Conservation (phyloP, 2,329 filamentous ascomycete species). For the Penicillium expansum region DNA sequence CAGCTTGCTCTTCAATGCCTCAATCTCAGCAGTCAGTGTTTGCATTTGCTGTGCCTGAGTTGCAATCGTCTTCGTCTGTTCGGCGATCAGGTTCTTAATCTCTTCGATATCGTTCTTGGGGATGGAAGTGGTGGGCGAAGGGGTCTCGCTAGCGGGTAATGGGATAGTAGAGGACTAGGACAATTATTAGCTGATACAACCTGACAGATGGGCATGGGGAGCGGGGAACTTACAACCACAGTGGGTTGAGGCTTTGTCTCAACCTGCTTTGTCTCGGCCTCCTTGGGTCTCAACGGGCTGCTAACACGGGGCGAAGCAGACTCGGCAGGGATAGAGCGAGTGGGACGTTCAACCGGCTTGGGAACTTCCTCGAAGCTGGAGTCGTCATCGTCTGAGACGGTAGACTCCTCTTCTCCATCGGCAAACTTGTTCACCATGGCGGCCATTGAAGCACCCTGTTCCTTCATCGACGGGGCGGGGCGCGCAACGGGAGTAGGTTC, state of each 20-base stretch:
- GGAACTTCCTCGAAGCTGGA: slow-evolving; percentile 85
- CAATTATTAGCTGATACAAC: slow-evolving; percentile 3
- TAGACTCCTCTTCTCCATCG: slow-evolving; percentile 64
- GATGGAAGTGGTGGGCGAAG: slow-evolving; percentile 44
- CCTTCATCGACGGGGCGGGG: slow-evolving; percentile 68
- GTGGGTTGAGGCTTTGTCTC: slow-evolving; percentile 26
- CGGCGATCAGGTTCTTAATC: slow-evolving; percentile 74
- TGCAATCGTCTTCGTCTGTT: slow-evolving; percentile 73
- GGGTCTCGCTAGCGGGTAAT: slow-evolving; percentile 17
- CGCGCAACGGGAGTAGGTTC: slow-evolving; percentile 40
- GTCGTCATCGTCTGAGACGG: slow-evolving; percentile 59
- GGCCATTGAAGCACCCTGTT: slow-evolving; percentile 84
- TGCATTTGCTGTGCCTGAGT: slow-evolving; percentile 75
- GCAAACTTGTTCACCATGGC: slow-evolving; percentile 83
- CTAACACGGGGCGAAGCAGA: slow-evolving; percentile 29
- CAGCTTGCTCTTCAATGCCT: slow-evolving; percentile 75
- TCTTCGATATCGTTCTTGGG: slow-evolving; percentile 64
- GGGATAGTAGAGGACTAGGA: slow-evolving; percentile 35
- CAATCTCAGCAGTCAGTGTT: slow-evolving; percentile 68
- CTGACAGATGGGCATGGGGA: background rate
- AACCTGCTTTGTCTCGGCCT: slow-evolving; percentile 13
- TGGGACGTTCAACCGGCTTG: slow-evolving; percentile 67
- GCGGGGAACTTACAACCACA: slow-evolving; percentile 20
- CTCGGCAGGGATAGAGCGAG: slow-evolving; percentile 28
- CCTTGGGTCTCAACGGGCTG: slow-evolving; percentile 33